phyloP scores from a whole-genome alignment of 2,329 filamentous ascomycete genomes.

The Nannizzia gypsea region DNA sequence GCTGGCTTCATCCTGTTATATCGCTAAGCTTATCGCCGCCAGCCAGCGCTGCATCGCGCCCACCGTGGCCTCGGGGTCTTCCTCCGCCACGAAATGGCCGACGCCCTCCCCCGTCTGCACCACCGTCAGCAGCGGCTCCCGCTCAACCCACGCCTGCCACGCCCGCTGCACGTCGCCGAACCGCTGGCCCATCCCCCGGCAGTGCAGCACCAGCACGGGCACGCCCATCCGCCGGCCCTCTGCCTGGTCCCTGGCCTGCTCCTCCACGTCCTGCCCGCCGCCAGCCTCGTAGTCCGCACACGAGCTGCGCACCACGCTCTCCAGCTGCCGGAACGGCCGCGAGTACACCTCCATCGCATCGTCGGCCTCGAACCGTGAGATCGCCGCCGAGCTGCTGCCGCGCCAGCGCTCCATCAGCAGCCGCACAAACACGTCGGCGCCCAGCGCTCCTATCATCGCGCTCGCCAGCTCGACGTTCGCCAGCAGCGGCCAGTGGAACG shows the following conservation, averaged over 20 bases:
- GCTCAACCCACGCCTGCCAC: slow-evolving; percentile 38
- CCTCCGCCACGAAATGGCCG: slow-evolving; percentile 38
- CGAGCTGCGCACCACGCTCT: slow-evolving; percentile 32
- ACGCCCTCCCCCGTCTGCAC: slow-evolving; percentile 28
- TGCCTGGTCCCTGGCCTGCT: slow-evolving; percentile 37
- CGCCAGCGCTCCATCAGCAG: slow-evolving; percentile 24
- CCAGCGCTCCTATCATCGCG: slow-evolving; percentile 33
- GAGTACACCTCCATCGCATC: slow-evolving; percentile 36
- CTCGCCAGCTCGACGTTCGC: slow-evolving; percentile 36
- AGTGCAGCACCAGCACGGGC: slow-evolving; percentile 36
- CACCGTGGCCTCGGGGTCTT: slow-evolving; percentile 28
- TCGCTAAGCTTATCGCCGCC: not conserved
- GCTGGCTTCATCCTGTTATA: too few relatives aligned
- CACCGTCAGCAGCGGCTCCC: slow-evolving; percentile 21
- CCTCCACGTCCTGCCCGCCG: slow-evolving; percentile 31
- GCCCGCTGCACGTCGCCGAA: slow-evolving; percentile 33
- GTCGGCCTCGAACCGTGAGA: slow-evolving; percentile 17
- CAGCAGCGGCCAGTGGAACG: slow-evolving; percentile 43
- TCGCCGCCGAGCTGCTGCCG: slow-evolving; percentile 14
- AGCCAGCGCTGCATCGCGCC: slow-evolving; percentile 8
- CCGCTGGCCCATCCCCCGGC: slow-evolving; percentile 33
- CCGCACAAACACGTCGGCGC: slow-evolving; percentile 30
- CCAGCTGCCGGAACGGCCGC: slow-evolving; percentile 29
- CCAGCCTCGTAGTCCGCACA: slow-evolving; percentile 40
- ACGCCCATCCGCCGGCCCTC: slow-evolving; percentile 33